Percentiles rank a stretch among this genome's conserved stretches.
phyloP scores from a whole-genome alignment of 1,284 basidiomycete species.

The Paramarasmius palmivorus region DNA sequence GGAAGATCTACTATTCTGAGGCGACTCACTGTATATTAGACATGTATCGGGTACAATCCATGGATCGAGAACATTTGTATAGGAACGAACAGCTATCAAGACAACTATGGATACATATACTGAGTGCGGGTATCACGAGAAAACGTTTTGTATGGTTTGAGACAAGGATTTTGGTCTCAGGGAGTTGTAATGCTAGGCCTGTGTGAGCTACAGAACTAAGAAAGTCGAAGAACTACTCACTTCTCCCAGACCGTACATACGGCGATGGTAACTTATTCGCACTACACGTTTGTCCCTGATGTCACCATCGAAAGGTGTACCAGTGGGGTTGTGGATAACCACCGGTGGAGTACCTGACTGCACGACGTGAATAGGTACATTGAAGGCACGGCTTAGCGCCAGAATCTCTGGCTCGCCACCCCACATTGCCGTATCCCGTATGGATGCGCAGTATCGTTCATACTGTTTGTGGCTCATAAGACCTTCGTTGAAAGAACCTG shows the following conservation, averaged over 20 bases:
- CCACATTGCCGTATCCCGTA: slow-evolving; percentile 89
- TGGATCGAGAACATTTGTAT: background rate
- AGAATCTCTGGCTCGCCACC: slow-evolving; percentile 97
- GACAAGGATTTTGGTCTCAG: slow-evolving; percentile 57
- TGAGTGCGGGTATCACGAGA: slow-evolving; percentile 18
- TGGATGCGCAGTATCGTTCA: slow-evolving; percentile 75
- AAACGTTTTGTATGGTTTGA: slow-evolving; percentile 38
- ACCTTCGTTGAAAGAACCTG: slow-evolving; percentile 66
- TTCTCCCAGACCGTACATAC: slow-evolving; percentile 93
- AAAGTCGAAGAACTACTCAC: slow-evolving; percentile 43
- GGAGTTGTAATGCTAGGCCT: slow-evolving; percentile 83
- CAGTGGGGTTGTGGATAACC: slow-evolving; percentile 74
- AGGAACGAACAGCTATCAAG: background rate
- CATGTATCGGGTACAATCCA: background rate
- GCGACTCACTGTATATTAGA: slow-evolving; percentile 2
- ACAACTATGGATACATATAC: background rate
- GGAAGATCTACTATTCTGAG: slow-evolving; percentile 57
- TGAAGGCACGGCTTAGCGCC: slow-evolving; percentile 84
- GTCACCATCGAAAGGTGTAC: slow-evolving; percentile 30
- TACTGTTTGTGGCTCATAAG: slow-evolving; percentile 76
- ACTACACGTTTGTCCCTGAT: slow-evolving; percentile 48
- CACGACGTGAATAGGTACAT: slow-evolving; percentile 89
- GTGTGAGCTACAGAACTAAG: slow-evolving; percentile 5
- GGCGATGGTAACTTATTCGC: slow-evolving; percentile 87
- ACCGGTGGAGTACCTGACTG: slow-evolving; percentile 83